Evolutionary conservation across 2,329 filamentous ascomycete genomes (phyloP), one percentile per base, ranked within the genome.

Genomic region (Thyridium curvatum): DNA sequence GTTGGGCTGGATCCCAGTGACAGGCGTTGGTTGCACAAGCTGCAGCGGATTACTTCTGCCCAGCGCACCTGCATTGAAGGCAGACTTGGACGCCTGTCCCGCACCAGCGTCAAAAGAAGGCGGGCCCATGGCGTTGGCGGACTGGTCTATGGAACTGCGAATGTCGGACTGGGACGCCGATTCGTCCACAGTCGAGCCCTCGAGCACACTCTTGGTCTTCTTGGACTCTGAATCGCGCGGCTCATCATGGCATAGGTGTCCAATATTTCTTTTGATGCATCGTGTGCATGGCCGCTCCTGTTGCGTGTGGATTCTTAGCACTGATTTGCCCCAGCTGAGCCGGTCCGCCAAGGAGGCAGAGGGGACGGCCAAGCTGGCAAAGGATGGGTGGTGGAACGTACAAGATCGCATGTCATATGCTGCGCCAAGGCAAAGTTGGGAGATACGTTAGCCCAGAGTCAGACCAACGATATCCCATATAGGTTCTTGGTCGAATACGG

Each of bases 211-310:
- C 67, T 91, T 95, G 52, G 76, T 66, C 65, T 90, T 91, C 66
- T 93, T 94, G 43, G 83, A 64, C 46, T 82, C 78, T 50, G 81
- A 72, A 56, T 98, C 91, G 62, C 91, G 83, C 51, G 90, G 91
- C 66, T 97, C 93, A 65, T 98, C 93, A 69, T 96, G 93, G 65
- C 93, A 98, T 50, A 98, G 76, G 65, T 98, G 93, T 54, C 91
- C 93, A 62, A 98, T 98, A 68, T 95, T 95, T 58, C 93, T 84
- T 69, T 97, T 98, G 66, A 97, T 87, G 72, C 93, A 98, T 67
- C 93, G 80, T 55, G 88, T 91, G 76, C 93, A 98, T 56, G 93
- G 93, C 60, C 93, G 84, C 71, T 94, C 88, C 88, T 94, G 63
- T 56, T 53, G 50, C 54, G 55, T 26, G 21, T 6, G 6, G 21